A percentile compares a stretch with the other conserved stretches of the same genome.
phyloP scores from a whole-genome alignment of 23 red algal genomes.

The Cyanidiococcus yangmingshanensis region DNA sequence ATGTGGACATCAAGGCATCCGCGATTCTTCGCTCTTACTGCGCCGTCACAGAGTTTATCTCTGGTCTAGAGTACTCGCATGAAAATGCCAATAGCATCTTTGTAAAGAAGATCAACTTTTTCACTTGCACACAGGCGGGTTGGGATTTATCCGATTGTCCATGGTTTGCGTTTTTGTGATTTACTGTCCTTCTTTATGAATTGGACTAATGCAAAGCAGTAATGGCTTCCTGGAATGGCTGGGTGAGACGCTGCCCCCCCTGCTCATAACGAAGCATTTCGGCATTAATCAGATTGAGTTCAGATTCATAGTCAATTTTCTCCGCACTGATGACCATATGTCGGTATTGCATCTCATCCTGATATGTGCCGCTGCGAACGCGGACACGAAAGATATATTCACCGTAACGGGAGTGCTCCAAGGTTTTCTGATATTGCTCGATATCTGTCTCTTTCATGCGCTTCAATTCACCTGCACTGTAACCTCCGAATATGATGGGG shows the following conservation, averaged over 20 bases:
- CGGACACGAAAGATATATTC: conserved; percentile 61
- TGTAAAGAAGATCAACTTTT: too few relatives aligned
- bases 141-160: too few relatives aligned
- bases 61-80: too few relatives aligned
- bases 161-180: too few relatives aligned
- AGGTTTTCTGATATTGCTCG: conserved; percentile 31
- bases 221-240: background rate
- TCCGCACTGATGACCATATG: conserved; percentile 57
- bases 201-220: background rate
- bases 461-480: conserved; percentile 56
- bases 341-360: conserved; percentile 54
- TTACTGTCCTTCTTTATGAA: too few relatives aligned
- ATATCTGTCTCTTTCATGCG: conserved; percentile 42
- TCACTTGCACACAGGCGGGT: too few relatives aligned
- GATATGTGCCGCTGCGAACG: conserved; percentile 56
- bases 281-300: conserved; percentile 42
- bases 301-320: conserved; percentile 49
- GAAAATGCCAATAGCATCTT: too few relatives aligned
- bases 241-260: background rate
- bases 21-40: too few relatives aligned
- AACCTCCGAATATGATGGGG: conserved; percentile 41
- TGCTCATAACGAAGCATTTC: conserved; percentile 47
- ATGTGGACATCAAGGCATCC: too few relatives aligned
- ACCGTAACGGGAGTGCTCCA: conserved; percentile 42
- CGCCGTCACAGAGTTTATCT: too few relatives aligned